Percentiles rank a stretch among this genome's conserved stretches.
Evolutionary conservation across 2,329 filamentous ascomycete genomes (phyloP).

Genomic region (Plectosphaerella cucumerina): DNA sequence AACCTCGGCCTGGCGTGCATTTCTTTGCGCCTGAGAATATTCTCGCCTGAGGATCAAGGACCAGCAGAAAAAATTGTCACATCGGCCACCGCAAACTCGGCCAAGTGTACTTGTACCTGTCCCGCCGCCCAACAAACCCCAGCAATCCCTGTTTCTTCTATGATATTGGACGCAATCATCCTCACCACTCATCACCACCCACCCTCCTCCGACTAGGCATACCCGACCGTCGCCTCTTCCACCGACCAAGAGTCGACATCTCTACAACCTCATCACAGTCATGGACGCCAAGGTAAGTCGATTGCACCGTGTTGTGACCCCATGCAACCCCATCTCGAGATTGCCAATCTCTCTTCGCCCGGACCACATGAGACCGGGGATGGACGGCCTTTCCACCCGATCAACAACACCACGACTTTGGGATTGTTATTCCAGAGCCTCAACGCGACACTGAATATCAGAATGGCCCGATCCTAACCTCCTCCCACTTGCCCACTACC

Average conservation of each 20-base stretch:
- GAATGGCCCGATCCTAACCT: neutral
- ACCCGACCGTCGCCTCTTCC: neutral
- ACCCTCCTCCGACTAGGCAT: no score
- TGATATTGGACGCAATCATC: neutral
- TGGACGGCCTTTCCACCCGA: no score
- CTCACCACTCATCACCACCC: neutral
- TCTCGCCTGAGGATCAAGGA: neutral
- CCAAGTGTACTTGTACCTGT: no score
- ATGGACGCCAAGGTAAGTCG: conserved; percentile 17
- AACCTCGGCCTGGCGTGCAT: neutral
- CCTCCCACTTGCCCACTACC: no score
- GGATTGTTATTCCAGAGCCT: no score
- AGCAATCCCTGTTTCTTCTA: neutral
- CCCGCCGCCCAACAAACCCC: no score
- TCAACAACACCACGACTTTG: no score
- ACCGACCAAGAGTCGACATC: conserved; percentile 1
- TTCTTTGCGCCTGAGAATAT: neutral
- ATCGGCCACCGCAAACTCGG: no score
- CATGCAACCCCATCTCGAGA: neutral
- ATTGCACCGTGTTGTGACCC: neutral
- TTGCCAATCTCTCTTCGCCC: conserved; percentile 1
- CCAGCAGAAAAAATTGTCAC: no score
- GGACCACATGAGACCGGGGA: no score
- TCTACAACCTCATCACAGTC: conserved; percentile 5
- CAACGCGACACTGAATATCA: no score